Base-by-base conservation (phyloP, 768 basidiomycete species). In the Pleurotus citrinopileatus region DNA sequence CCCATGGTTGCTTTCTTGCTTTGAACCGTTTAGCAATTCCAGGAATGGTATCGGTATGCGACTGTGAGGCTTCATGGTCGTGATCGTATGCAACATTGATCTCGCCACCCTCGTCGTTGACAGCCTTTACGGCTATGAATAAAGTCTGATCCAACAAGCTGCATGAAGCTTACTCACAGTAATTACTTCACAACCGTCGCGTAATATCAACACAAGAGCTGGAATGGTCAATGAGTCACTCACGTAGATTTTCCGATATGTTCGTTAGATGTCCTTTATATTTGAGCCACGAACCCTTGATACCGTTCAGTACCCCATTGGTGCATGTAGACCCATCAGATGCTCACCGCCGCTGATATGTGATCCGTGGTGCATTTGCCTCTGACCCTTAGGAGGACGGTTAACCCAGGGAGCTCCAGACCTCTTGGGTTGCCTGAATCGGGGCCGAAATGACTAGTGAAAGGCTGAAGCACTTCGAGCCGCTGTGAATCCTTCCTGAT, bases 301-400 rank as follows among this genome's bases (percentile, higher is more conserved):
- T 40, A 56, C 3, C 3, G 15, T 26, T n/a, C 9, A 15, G 19
- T 20, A 36, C 56, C 55, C 38, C 29, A 23, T 58, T 25, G 46
- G n/a, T 51, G 13, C 29, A 19, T 26, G 27, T 5, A 29, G n/a
- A 4, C 28, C 27, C 38, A 43, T 45, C 19, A 9, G n/a, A n/a
- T 15, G 72, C 85, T 47, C 61, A 91, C 90, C 27, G 97, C 97
- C 34, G 97, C 97, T 28, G 91, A 94, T 54, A 98, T 99, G 66
- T 98, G 97, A 64, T 99, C 97, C 15, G 97, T 99, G 10, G 97
- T 99, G 69, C 97, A 99, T 72, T 99, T 98, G n/a, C 97, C 97
- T 59, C 91, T 77, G 5, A 98, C 92, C 26, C 94, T 76, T 80
- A 98, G 83, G 46, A 99, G 69, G 48, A 96, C 91, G 62, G 84